These are phyloP conservation scores for Leucaena leucocephala DNA, from an alignment of 306 rosid genomes.

Conservation along the genomic window DNA sequence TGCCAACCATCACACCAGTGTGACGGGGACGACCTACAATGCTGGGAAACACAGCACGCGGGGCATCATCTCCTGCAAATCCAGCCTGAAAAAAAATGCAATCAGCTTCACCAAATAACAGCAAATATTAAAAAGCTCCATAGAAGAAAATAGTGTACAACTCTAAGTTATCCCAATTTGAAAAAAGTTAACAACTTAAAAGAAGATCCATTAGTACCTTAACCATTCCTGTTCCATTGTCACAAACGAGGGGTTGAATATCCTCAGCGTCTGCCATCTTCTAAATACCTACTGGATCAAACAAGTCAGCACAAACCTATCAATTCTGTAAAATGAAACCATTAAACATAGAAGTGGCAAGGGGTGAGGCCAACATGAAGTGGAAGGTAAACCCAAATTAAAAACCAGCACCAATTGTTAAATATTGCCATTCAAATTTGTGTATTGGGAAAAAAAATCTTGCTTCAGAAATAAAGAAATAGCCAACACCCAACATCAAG, in stretches of 20 bases:
- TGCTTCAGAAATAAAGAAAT: not conserved
- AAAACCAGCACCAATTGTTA: not conserved
- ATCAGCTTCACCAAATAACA: constrained; percentile 17
- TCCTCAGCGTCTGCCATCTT: constrained; percentile 98
- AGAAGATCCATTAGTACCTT: constrained; percentile 55
- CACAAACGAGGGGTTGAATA: constrained; percentile 98
- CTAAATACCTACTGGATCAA: constrained; percentile 44
- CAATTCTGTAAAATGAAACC: constrained; percentile 11
- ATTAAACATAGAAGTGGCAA: not conserved
- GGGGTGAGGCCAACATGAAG: not conserved
- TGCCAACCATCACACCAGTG: constrained; percentile 99
- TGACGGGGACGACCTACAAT: constrained; percentile 99
- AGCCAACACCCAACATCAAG: not conserved
- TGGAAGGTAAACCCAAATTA: constrained; percentile 3
- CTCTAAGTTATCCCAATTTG: not conserved
- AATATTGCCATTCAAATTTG: not conserved
- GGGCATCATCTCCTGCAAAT: constrained; percentile 99
- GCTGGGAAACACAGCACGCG: constrained; percentile 98
- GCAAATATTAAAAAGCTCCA: constrained; percentile 14
- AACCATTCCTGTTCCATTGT: constrained; percentile 99
- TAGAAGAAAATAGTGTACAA: constrained; percentile 3
- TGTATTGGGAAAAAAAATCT: not conserved
- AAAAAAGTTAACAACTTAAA: not conserved
- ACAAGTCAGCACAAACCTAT: constrained; percentile 22
- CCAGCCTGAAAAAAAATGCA: constrained; percentile 68